phyloP scores from a whole-genome alignment of 2,329 filamentous ascomycete species.

The Conoideocrella luteorostrata region DNA sequence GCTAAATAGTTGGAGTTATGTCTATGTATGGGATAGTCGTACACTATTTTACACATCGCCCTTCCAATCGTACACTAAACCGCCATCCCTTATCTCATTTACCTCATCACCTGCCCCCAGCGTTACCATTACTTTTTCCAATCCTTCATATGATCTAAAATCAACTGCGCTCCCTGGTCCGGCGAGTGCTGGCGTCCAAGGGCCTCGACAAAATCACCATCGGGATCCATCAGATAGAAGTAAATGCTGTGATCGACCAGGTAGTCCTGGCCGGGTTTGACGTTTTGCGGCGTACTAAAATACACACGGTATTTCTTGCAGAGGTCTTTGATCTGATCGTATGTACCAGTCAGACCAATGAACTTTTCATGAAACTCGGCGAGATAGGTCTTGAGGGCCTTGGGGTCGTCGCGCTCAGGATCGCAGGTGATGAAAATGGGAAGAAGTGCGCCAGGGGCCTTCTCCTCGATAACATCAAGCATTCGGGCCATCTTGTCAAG shows the following conservation, averaged over 20 bases:
- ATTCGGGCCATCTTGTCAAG: constrained; percentile 99
- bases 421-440: constrained; percentile 96
- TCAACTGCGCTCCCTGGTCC: constrained; percentile 75
- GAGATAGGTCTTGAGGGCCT: constrained; percentile 79
- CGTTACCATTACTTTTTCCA: constrained; percentile 24
- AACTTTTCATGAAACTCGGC: constrained; percentile 84
- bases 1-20: too few relatives aligned
- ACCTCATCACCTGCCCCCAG: background rate
- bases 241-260: constrained; percentile 98
- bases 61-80: too few relatives aligned
- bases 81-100: too few relatives aligned
- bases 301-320: constrained; percentile 97
- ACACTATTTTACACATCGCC: constrained; percentile 3
- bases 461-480: constrained; percentile 64
- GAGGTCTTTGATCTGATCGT: constrained; percentile 86
- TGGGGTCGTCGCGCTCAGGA: constrained; percentile 81
- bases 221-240: constrained; percentile 98
- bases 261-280: constrained; percentile 92
- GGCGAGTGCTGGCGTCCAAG: constrained; percentile 92
- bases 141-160: constrained; percentile 74
- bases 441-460: constrained; percentile 48
- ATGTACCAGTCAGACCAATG: constrained; percentile 84
- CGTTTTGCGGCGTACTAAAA: constrained; percentile 84
- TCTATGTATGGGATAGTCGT: background rate
- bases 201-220: constrained; percentile 96